These are phyloP conservation scores for Fusarium pseudograminearum DNA, from an alignment of 2,329 filamentous ascomycete genomes.

Conservation along the genomic window DNA sequence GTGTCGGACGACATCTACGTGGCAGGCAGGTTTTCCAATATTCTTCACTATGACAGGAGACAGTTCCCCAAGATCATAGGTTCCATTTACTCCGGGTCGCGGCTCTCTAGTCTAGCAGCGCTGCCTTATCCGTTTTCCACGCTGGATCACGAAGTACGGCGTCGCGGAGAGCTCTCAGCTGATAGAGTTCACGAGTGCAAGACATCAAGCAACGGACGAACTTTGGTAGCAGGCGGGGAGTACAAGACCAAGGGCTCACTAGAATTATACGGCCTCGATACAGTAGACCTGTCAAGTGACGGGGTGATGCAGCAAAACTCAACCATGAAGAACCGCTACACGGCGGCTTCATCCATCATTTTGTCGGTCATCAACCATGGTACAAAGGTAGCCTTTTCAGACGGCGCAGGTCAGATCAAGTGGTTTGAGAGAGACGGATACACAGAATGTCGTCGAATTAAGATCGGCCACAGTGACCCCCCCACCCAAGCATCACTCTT, in stretches of 20 bases:
- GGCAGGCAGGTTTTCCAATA: conserved; percentile 87
- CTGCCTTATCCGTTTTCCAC: conserved; percentile 76
- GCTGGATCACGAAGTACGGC: conserved; percentile 69
- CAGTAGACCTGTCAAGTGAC: conserved; percentile 46
- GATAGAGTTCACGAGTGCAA: conserved; percentile 68
- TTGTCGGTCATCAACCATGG: conserved; percentile 86
- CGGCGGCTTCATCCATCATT: conserved; percentile 82
- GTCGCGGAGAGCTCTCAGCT: conserved; percentile 65
- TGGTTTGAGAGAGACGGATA: conserved; percentile 91
- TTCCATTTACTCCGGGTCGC: conserved; percentile 85
- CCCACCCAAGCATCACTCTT: conserved; percentile 63
- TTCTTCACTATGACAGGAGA: conserved; percentile 89
- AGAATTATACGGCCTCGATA: conserved; percentile 80
- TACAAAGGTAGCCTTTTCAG: conserved; percentile 82
- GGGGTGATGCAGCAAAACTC: conserved; percentile 56
- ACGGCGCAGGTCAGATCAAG: conserved; percentile 84
- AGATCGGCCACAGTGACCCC: conserved; percentile 67
- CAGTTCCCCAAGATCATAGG: conserved; percentile 82
- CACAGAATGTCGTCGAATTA: conserved; percentile 67
- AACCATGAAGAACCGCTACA: conserved; percentile 82
- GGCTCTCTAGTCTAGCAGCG: conserved; percentile 78
- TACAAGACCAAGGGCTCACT: conserved; percentile 93
- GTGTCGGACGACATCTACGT: conserved; percentile 86
- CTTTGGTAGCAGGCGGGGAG: conserved; percentile 84
- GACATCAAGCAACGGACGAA: conserved; percentile 65